Evolutionary conservation across 441 rosid genomes (phyloP).

Genomic region (Pelargonium cotyledonis): DNA sequence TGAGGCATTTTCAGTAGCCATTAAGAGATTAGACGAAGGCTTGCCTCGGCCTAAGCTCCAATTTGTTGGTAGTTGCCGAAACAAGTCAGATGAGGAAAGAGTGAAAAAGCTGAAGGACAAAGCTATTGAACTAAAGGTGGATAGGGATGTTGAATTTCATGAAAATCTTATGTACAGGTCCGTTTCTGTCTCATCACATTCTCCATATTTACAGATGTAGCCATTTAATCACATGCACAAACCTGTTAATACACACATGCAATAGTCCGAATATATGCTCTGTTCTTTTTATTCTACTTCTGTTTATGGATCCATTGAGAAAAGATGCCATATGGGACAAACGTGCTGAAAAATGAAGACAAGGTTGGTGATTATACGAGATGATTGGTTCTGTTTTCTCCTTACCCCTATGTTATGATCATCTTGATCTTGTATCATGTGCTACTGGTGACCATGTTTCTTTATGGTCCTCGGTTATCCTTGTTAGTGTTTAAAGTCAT

Average conservation of each 20-base stretch:
- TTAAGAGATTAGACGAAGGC: constrained; percentile 40
- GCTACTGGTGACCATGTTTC: neutral
- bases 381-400: neutral
- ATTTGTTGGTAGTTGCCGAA: constrained; percentile 91
- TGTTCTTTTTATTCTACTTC: neutral
- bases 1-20: constrained; percentile 65
- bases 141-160: constrained; percentile 59
- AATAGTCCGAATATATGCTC: neutral
- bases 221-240: neutral
- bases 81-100: constrained; percentile 72
- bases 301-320: neutral
- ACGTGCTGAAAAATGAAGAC: neutral
- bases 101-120: constrained; percentile 59
- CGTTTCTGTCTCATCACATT: constrained; percentile 15
- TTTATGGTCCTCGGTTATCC: neutral
- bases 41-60: constrained; percentile 71
- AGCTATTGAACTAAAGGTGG: constrained; percentile 60
- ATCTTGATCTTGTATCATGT: neutral
- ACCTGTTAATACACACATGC: neutral
- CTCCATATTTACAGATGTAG: neutral
- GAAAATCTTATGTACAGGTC: constrained; percentile 73
- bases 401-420: neutral
- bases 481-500: neutral
- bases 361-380: neutral
- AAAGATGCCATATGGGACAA: neutral